Percentiles rank a stretch among this genome's conserved stretches.
Evolutionary conservation across 2,329 filamentous ascomycete species (phyloP).

Genomic region (Colletotrichum lindemuthianum): DNA sequence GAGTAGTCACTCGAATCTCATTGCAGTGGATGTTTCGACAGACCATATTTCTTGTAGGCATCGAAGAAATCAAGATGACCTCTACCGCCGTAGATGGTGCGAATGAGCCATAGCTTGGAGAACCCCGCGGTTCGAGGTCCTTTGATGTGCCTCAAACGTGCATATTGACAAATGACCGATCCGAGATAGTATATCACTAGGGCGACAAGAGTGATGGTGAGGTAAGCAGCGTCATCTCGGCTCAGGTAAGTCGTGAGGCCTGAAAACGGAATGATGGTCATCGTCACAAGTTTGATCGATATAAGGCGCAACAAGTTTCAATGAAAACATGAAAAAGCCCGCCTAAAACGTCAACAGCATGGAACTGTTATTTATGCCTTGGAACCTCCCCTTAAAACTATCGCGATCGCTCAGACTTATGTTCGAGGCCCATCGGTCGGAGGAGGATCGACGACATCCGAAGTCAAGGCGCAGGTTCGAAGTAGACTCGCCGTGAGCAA

Average conservation of each 20-base stretch:
- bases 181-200: slow-evolving; percentile 29
- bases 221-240: slow-evolving; percentile 5
- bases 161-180: slow-evolving; percentile 44
- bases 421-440: too few species aligned
- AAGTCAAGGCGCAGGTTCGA: too few species aligned
- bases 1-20: not conserved
- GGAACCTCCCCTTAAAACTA: too few species aligned
- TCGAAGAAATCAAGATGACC: slow-evolving; percentile 50
- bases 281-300: too few species aligned
- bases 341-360: too few species aligned
- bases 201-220: not conserved
- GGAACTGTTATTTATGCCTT: too few species aligned
- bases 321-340: too few species aligned
- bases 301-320: too few species aligned
- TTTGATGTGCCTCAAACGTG: slow-evolving; percentile 51
- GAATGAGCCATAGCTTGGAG: slow-evolving; percentile 52
- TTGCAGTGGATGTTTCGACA: slow-evolving; percentile 12
- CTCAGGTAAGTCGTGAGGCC: slow-evolving; percentile 4
- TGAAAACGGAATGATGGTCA: not conserved
- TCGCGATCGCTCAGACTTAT: too few species aligned
- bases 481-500: too few species aligned
- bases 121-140: slow-evolving; percentile 51
- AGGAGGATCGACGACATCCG: too few species aligned
- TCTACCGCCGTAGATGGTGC: slow-evolving; percentile 43
- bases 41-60: slow-evolving; percentile 48